phyloP scores from a whole-genome alignment of 2,329 filamentous ascomycete genomes.

The Monosporascus sp. region DNA sequence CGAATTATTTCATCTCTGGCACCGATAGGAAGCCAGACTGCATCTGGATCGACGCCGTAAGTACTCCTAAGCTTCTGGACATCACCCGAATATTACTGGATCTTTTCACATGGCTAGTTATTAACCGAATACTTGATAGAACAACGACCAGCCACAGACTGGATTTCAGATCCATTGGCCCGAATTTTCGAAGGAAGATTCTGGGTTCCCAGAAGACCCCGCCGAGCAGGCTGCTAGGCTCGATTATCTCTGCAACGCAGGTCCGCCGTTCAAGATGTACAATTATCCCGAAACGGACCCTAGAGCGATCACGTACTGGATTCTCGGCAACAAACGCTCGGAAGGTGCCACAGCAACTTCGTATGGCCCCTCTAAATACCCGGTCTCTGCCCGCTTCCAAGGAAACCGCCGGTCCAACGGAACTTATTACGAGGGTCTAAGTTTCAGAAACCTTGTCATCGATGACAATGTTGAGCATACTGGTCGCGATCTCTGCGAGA shows the following conservation, averaged over 20 bases:
- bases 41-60: slow-evolving; percentile 17
- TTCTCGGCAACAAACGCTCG: neutral
- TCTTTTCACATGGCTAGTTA: neutral
- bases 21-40: slow-evolving; percentile 13
- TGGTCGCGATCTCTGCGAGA: slow-evolving; percentile 16
- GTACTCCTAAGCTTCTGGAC: neutral
- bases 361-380: slow-evolving; percentile 5
- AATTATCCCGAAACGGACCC: slow-evolving; percentile 13
- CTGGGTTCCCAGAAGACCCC: slow-evolving; percentile 4
- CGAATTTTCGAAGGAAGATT: slow-evolving; percentile 14
- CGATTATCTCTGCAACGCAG: slow-evolving; percentile 14
- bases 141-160: slow-evolving; percentile 19
- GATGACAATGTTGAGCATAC: slow-evolving; percentile 13
- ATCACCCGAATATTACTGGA: no score
- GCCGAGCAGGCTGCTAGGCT: slow-evolving; percentile 5
- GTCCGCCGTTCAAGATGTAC: slow-evolving; percentile 15
- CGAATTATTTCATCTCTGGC: slow-evolving; percentile 13
- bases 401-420: neutral
- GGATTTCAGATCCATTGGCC: slow-evolving; percentile 28
- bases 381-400: slow-evolving; percentile 11
- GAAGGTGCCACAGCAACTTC: neutral
- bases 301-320: slow-evolving; percentile 9
- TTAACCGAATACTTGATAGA: neutral
- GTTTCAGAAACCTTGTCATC: slow-evolving; percentile 13
- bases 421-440: neutral